Conservation (phyloP, 2,329 filamentous ascomycete species). For the Beauveria pseudobassiana region DNA sequence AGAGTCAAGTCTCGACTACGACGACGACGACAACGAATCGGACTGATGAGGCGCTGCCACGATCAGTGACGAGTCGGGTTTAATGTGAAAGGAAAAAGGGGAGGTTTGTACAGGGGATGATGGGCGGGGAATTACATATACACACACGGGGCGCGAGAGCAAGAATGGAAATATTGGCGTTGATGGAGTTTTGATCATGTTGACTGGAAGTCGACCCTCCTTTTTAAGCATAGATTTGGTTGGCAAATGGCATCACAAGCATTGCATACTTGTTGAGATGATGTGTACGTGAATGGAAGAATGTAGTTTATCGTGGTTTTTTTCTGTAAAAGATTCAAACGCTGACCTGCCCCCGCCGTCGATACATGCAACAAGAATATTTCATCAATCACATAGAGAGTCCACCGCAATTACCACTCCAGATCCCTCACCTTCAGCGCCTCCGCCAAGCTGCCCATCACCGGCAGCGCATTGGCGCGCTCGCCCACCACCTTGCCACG, state of each 20-base stretch:
- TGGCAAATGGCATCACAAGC: no score
- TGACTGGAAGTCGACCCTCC: no score
- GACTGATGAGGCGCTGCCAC: not conserved
- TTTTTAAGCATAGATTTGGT: no score
- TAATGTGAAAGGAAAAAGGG: not conserved
- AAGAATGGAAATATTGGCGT: not conserved
- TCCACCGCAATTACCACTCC: conserved; percentile 24
- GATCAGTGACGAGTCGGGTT: not conserved
- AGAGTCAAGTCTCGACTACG: conserved; percentile 13
- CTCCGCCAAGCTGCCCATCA: conserved; percentile 25
- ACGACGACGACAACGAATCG: not conserved
- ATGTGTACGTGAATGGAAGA: no score
- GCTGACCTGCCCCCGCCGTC: not conserved
- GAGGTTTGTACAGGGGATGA: not conserved
- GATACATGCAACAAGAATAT: not conserved
- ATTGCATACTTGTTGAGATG: no score
- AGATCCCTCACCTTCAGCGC: conserved; percentile 21
- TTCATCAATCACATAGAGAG: not conserved
- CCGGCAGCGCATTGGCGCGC: conserved; percentile 24
- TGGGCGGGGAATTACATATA: not conserved
- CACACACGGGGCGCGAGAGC: not conserved
- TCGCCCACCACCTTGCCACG: conserved; percentile 37
- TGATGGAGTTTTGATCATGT: not conserved
- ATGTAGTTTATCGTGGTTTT: no score
- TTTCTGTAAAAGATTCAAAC: not conserved